Conservation (phyloP, 257 asterid species). For the Eustoma russellianum region DNA sequence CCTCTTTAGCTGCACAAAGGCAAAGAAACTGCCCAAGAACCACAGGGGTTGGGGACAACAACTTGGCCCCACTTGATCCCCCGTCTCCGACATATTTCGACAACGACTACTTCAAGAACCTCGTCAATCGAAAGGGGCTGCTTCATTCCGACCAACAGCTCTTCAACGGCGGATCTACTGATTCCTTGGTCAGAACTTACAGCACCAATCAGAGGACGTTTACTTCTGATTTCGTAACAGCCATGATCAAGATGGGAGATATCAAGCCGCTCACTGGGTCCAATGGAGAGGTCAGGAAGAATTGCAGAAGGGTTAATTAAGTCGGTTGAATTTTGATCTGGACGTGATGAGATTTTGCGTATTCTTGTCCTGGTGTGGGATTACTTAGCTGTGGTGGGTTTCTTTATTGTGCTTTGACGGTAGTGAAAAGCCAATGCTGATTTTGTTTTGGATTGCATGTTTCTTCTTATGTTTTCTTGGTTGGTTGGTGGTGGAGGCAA, state of each 20-base stretch:
- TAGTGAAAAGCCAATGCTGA: too few species aligned
- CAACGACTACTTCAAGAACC: slow-evolving; percentile 55
- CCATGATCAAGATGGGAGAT: slow-evolving; percentile 83
- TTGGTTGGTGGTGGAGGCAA: too few species aligned
- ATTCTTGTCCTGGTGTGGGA: too few species aligned
- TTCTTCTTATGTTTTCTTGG: too few species aligned
- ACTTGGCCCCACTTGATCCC: slow-evolving; percentile 66
- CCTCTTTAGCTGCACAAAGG: slow-evolving; percentile 40
- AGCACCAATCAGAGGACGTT: slow-evolving; percentile 25
- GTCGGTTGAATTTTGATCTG: not conserved
- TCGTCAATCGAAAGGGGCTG: slow-evolving; percentile 51
- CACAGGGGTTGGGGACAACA: slow-evolving; percentile 68
- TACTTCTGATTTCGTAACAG: slow-evolving; percentile 40
- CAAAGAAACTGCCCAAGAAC: slow-evolving; percentile 49
- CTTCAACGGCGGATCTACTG: slow-evolving; percentile 56
- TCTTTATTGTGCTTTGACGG: too few species aligned
- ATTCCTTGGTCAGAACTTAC: slow-evolving; percentile 42
- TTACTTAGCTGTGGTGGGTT: too few species aligned
- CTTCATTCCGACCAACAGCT: slow-evolving; percentile 89
- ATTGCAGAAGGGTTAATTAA: slow-evolving; percentile 60
- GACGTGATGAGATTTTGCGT: too few species aligned
- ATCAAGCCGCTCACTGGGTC: slow-evolving; percentile 68
- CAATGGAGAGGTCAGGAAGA: slow-evolving; percentile 64
- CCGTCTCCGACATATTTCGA: slow-evolving; percentile 59
- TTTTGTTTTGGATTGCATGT: too few species aligned